A percentile compares a stretch with the other conserved stretches of the same genome.
phyloP scores from a whole-genome alignment of 768 basidiomycete species.

The Suillus subluteus region DNA sequence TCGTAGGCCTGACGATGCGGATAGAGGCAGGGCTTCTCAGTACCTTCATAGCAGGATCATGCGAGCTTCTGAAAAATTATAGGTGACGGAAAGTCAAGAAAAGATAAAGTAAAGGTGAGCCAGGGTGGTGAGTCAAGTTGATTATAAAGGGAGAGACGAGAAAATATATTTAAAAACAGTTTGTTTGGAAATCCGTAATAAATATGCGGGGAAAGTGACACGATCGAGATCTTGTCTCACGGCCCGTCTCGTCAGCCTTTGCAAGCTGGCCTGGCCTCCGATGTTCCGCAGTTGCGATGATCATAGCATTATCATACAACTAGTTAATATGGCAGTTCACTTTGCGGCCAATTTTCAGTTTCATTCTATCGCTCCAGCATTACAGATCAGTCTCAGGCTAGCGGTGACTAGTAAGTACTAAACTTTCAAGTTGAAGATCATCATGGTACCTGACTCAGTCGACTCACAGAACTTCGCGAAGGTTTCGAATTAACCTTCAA shows the following conservation, averaged over 20 bases:
- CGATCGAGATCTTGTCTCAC: conserved; percentile 14
- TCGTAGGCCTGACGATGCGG: conserved; percentile 14
- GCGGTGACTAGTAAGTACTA: not conserved
- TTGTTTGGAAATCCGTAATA: conserved; percentile 5
- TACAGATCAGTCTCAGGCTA: not conserved
- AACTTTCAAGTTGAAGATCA: no score
- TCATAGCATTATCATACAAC: not conserved
- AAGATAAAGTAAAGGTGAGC: conserved; percentile 12
- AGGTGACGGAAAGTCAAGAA: conserved; percentile 10
- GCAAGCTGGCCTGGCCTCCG: not conserved
- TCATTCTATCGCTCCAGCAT: not conserved
- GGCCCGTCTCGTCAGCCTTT: no score
- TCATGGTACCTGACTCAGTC: not conserved
- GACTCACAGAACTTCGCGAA: conserved; percentile 2
- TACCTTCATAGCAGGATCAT: conserved; percentile 18
- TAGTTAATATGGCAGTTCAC: not conserved
- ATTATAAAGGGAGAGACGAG: not conserved
- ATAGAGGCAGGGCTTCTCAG: conserved; percentile 3
- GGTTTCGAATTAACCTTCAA: not conserved
- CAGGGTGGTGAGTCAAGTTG: conserved; percentile 10
- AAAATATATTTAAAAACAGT: not conserved
- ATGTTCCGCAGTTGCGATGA: not conserved
- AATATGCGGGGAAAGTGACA: conserved; percentile 19
- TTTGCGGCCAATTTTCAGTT: not conserved
- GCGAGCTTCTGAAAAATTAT: not conserved